These are phyloP conservation scores for Akanthomyces uredinophilus DNA, from an alignment of 2,329 filamentous ascomycete species.

Conservation along the genomic window DNA sequence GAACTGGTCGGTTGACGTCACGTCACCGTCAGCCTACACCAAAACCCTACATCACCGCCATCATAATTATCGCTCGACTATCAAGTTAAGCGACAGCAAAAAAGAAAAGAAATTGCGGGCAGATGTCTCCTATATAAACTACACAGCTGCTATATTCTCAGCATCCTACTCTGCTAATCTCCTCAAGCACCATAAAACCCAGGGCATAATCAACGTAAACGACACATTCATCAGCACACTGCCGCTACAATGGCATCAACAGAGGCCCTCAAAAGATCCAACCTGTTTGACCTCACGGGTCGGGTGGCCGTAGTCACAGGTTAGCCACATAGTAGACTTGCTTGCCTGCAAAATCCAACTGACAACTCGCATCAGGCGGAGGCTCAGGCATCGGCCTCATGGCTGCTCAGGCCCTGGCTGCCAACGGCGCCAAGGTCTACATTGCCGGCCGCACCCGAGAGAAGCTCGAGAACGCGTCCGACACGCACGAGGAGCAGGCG, in stretches of 20 bases:
- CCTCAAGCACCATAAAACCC: background rate
- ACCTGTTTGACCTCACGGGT: conserved; percentile 38
- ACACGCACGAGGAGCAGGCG: conserved; percentile 50
- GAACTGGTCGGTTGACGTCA: conserved; percentile 7
- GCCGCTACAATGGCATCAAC: conserved; percentile 1
- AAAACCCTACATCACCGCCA: background rate
- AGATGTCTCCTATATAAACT: background rate
- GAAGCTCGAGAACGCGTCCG: conserved; percentile 55
- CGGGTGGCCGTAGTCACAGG: conserved; percentile 43
- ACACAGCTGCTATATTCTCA: too few relatives aligned
- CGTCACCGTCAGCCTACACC: background rate
- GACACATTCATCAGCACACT: background rate
- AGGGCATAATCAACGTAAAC: background rate
- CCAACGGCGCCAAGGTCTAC: conserved; percentile 65
- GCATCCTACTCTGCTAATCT: background rate
- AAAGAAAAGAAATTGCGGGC: background rate
- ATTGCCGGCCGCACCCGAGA: conserved; percentile 61
- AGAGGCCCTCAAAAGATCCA: conserved; percentile 1
- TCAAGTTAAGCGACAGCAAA: background rate
- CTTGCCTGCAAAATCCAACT: background rate
- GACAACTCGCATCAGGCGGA: conserved; percentile 31
- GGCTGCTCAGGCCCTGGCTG: conserved; percentile 61
- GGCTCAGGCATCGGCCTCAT: conserved; percentile 64
- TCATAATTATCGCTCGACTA: conserved; percentile 2
- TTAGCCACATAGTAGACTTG: conserved; percentile 17